Conservation (phyloP, 495 filamentous ascomycete genomes). For the Penicillium bialowiezense region DNA sequence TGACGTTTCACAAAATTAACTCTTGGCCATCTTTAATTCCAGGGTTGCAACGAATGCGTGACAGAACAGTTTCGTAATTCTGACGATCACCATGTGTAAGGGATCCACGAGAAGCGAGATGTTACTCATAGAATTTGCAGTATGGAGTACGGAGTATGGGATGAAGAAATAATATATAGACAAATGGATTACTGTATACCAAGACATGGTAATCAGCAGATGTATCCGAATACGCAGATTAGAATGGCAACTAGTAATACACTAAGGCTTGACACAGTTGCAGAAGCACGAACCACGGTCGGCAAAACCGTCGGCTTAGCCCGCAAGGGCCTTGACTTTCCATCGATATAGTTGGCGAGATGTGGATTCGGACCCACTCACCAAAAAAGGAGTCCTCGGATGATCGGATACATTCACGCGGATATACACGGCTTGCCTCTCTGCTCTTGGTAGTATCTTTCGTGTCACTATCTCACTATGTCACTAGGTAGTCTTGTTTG, state of each 20-base stretch:
- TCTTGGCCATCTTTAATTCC: conserved; percentile 31
- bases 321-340: conserved; percentile 21
- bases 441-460: no score
- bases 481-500: not conserved
- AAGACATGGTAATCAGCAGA: no score
- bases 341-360: conserved; percentile 28
- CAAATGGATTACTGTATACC: no score
- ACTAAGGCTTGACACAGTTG: conserved; percentile 1
- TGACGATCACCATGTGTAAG: no score
- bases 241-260: not conserved
- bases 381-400: conserved; percentile 19
- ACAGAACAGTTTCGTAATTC: conserved; percentile 13
- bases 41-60: conserved; percentile 20
- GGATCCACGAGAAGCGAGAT: no score
- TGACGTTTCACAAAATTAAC: conserved; percentile 39
- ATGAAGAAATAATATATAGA: no score
- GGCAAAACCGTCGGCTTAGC: conserved; percentile 26
- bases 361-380: conserved; percentile 22
- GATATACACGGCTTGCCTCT: conserved; percentile 5
- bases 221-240: no score
- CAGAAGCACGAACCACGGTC: conserved; percentile 22
- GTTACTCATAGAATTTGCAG: no score
- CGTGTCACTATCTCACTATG: no score
- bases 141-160: no score
- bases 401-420: conserved; percentile 16